Base-by-base conservation (phyloP, 2,329 filamentous ascomycete species). In the Aureobasidium uvarum region DNA sequence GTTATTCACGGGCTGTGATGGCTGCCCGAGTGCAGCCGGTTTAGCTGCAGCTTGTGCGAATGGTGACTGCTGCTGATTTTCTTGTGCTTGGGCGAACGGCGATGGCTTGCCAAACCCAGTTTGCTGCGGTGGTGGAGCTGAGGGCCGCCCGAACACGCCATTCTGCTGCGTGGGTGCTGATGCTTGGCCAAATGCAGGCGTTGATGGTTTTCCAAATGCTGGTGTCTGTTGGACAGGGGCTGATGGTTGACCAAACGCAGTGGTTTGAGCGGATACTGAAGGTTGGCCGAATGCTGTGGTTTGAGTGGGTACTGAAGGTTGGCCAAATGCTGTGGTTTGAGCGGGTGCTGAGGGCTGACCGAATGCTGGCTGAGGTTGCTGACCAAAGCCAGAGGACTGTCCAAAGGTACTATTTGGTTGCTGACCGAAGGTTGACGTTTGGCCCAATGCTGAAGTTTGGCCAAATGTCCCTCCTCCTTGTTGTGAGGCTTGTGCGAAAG, bases 111-210 rank as follows among this genome's bases (percentile, higher is more conserved):
- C 58, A 41, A 72, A 72, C 11, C 60, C 67, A 1, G 65, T 68
- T 8, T 58, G 45, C 39, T 66, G 64, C 23, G 55, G 52, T 16
- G 51, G 25, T 38, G 58, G 67, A 43, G 69, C 56, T 43, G 72
- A 69, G 20, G 73, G 72, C 54, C 74, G 73, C 38, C 70, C 71
- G 64, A 74, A 73, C 3, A 70, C 66, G 36, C 65, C 68, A 10
- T 66, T 50, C 8, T 59, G 54, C 54, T 62, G 43, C 65, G 52
- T 8, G 3, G 52, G 36, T 28, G 36, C 54, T 43, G 54, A n/a
- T 20, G 54, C 14, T 38, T 43, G 54, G 2, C 38, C 23, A 43
- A 71, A 71, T 25, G 48, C 31, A 45, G 60, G 43, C n/a, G 54
- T 18, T 58, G 60, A 50, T 43, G 65, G 58, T 64, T 67, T 65